A percentile compares a stretch with the other conserved stretches of the same genome.
Evolutionary conservation across 2,329 filamentous ascomycete genomes (phyloP).

Genomic region (Diaporthe vaccinii): DNA sequence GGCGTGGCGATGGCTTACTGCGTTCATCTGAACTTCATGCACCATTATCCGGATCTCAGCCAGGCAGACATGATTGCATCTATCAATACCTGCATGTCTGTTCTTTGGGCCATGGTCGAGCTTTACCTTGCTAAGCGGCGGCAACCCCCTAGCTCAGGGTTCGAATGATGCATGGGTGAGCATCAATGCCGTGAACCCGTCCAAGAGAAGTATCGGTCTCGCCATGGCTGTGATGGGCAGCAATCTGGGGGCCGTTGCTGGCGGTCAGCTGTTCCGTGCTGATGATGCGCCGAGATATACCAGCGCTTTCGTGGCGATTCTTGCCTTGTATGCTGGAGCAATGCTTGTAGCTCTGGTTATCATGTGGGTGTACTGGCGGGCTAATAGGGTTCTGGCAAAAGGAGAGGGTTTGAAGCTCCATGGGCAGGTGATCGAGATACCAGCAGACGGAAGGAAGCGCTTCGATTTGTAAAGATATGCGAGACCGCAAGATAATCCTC

Average conservation of each 20-base stretch:
- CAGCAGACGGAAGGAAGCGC: background rate
- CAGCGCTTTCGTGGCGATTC: constrained; percentile 38
- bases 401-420: background rate
- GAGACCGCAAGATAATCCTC: background rate
- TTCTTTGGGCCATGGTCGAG: constrained; percentile 50
- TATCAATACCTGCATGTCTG: constrained; percentile 44
- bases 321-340: constrained; percentile 42
- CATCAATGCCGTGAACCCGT: constrained; percentile 36
- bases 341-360: background rate
- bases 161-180: constrained; percentile 42
- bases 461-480: background rate
- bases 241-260: constrained; percentile 39
- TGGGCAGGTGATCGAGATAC: constrained; percentile 1
- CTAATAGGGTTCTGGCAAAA: background rate
- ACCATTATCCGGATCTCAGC: background rate
- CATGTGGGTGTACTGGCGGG: background rate
- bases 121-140: constrained; percentile 40
- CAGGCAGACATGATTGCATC: constrained; percentile 25
- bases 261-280: constrained; percentile 37
- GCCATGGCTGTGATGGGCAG: constrained; percentile 42
- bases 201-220: constrained; percentile 39
- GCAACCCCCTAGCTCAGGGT: constrained; percentile 39
- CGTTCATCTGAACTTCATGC: background rate
- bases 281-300: constrained; percentile 39
- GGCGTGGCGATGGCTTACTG: background rate